Evolutionary conservation across 768 basidiomycete genomes (phyloP).

Genomic region (Crucibulum laeve): DNA sequence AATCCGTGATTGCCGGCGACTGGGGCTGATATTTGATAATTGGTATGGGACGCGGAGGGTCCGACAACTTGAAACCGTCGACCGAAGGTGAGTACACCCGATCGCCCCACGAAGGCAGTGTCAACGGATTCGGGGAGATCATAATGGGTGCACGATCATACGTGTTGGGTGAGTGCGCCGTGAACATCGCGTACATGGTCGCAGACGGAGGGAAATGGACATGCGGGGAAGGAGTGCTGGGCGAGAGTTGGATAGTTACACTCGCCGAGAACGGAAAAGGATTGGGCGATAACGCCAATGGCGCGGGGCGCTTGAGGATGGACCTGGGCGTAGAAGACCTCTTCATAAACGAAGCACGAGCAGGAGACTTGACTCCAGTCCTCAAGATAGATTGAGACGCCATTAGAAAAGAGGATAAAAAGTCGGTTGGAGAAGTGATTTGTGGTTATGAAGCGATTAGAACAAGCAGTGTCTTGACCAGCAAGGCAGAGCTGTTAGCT

Average conservation of each 20-base stretch:
- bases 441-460: conserved; percentile 16
- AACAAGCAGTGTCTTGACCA: conserved; percentile 41
- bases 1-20: conserved; percentile 24
- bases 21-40: conserved; percentile 2
- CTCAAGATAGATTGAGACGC: conserved; percentile 32
- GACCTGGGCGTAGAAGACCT: conserved; percentile 22
- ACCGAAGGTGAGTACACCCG: conserved; percentile 34
- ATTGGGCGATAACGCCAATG: conserved; percentile 31
- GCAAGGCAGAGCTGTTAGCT: conserved; percentile 43
- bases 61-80: conserved; percentile 28
- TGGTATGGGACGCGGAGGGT: conserved; percentile 22
- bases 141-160: conserved; percentile 67
- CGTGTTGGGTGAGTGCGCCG: conserved; percentile 50
- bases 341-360: conserved; percentile 18
- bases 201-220: conserved; percentile 70
- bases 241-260: conserved; percentile 27
- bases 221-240: conserved; percentile 36
- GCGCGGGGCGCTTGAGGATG: conserved; percentile 35
- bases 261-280: conserved; percentile 23
- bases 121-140: conserved; percentile 52
- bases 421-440: conserved; percentile 8
- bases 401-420: conserved; percentile 26
- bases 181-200: conserved; percentile 47
- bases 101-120: conserved; percentile 51
- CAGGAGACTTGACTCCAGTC: conserved; percentile 27